Percentiles rank a stretch among this genome's conserved stretches.
Conservation (phyloP, 805 yeast genomes). For the Candida takata region DNA sequence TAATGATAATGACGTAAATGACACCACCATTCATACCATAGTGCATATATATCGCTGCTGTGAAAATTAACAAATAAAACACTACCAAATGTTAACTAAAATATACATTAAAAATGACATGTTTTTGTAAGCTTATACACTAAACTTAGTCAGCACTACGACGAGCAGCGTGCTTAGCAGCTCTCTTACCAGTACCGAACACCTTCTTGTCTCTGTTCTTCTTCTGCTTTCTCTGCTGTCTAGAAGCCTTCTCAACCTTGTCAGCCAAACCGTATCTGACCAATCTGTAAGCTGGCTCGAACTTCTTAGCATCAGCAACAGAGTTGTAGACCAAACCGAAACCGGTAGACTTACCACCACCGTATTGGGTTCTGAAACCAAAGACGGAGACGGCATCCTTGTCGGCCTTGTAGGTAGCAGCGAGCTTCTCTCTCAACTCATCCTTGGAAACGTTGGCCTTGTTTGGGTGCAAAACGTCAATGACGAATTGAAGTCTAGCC, state of each 20-base stretch:
- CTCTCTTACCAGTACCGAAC: slow-evolving; percentile 96
- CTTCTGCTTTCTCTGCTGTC: slow-evolving; percentile 99
- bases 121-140: slow-evolving; percentile 4
- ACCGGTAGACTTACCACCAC: slow-evolving; percentile 99
- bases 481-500: slow-evolving; percentile 99
- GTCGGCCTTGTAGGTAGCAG: slow-evolving; percentile 84
- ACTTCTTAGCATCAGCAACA: slow-evolving; percentile 94
- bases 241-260: slow-evolving; percentile 94
- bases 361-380: slow-evolving; percentile 99
- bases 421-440: slow-evolving; percentile 93
- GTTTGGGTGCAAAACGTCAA: slow-evolving; percentile 99
- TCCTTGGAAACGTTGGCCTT: slow-evolving; percentile 98
- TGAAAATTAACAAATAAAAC: too few relatives aligned
- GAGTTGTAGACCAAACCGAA: slow-evolving; percentile 99
- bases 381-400: slow-evolving; percentile 94
- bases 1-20: not conserved
- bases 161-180: slow-evolving; percentile 87
- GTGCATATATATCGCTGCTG: too few relatives aligned
- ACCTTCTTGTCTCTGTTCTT: slow-evolving; percentile 99
- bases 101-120: slow-evolving; percentile 8
- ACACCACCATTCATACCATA: not conserved
- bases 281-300: slow-evolving; percentile 99
- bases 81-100: too few relatives aligned
- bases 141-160: slow-evolving; percentile 71
- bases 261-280: slow-evolving; percentile 97